These are phyloP conservation scores for Citrus reticulata DNA, from an alignment of 345 rosid genomes.

Conservation along the genomic window DNA sequence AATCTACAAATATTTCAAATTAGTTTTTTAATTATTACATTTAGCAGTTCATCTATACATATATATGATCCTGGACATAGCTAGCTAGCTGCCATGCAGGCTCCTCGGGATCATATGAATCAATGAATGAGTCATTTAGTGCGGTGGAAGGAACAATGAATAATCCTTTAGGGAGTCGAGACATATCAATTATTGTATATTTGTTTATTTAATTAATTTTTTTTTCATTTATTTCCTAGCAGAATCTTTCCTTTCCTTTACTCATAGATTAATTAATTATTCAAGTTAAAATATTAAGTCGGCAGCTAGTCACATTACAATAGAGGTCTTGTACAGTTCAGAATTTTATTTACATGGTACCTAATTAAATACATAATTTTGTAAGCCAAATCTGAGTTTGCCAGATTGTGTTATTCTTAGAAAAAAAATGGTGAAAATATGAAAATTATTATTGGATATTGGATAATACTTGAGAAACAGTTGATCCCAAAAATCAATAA, in stretches of 20 bases:
- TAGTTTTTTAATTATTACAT: not conserved
- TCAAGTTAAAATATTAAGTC: not conserved
- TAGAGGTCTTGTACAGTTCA: not conserved
- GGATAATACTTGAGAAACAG: not conserved
- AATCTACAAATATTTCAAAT: not conserved
- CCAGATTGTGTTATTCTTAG: too few species aligned
- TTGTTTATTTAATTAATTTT: not conserved
- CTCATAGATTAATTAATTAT: not conserved
- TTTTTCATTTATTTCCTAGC: not conserved
- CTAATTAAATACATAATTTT: not conserved
- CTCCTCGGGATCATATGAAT: not conserved
- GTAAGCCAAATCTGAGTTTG: not conserved
- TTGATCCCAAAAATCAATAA: not conserved
- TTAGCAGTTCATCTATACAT: not conserved
- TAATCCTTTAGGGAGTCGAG: not conserved
- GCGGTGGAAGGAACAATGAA: constrained; percentile 1
- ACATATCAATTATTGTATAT: not conserved
- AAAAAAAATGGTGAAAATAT: not conserved
- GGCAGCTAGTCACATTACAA: not conserved
- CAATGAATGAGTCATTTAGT: not conserved
- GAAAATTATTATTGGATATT: not conserved
- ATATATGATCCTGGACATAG: too few species aligned
- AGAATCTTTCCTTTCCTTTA: constrained; percentile 8
- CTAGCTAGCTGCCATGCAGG: too few species aligned
- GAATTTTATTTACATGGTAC: not conserved